These are phyloP conservation scores for Lentinus tigrinus DNA, from an alignment of 768 basidiomycete genomes.

Conservation along the genomic window DNA sequence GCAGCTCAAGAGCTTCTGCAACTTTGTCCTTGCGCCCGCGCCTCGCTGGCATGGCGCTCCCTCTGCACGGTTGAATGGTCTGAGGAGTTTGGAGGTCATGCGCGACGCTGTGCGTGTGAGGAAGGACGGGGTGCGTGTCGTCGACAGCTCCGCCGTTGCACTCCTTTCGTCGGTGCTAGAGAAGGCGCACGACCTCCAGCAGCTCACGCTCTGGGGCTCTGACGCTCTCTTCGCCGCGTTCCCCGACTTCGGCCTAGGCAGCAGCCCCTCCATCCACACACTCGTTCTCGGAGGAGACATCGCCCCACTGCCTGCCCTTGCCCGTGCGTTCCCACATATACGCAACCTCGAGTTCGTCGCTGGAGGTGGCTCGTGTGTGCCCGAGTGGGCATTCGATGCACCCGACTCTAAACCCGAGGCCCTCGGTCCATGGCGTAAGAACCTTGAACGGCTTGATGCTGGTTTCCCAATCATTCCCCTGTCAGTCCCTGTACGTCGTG, in stretches of 20 bases:
- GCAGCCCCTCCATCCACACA: constrained; percentile 12
- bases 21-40: constrained; percentile 11
- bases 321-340: constrained; percentile 17
- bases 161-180: constrained; percentile 13
- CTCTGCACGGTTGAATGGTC: constrained; percentile 6
- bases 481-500: constrained; percentile 8
- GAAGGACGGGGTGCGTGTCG: constrained; percentile 7
- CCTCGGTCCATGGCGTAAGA: constrained; percentile 5
- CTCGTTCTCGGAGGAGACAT: constrained; percentile 20
- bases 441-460: constrained; percentile 15
- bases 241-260: constrained; percentile 10
- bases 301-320: constrained; percentile 12
- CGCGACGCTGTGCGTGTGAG: constrained; percentile 18
- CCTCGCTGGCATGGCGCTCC: constrained; percentile 15
- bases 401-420: background rate
- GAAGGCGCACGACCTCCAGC: constrained; percentile 13
- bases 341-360: constrained; percentile 13
- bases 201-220: constrained; percentile 19
- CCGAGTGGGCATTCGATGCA: constrained; percentile 12
- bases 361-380: constrained; percentile 13
- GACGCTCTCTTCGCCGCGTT: constrained; percentile 16
- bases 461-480: constrained; percentile 15
- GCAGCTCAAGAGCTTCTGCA: constrained; percentile 19
- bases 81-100: constrained; percentile 13
- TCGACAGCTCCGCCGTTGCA: constrained; percentile 6